phyloP scores from a whole-genome alignment of 1,284 basidiomycete genomes.

The Ceratobasidium sp. region DNA sequence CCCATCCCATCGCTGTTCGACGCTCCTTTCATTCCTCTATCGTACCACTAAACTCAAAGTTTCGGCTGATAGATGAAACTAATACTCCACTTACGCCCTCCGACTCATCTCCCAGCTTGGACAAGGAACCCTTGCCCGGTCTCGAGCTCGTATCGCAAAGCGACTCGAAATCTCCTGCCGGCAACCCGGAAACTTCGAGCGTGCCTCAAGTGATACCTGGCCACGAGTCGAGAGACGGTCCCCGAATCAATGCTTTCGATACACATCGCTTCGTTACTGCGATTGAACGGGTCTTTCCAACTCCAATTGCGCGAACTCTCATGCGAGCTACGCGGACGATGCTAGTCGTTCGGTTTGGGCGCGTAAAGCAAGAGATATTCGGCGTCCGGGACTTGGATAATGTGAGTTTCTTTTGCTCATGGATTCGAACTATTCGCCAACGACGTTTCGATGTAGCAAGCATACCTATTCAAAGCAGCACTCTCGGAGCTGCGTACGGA shows the following conservation, averaged over 20 bases:
- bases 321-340: slow-evolving; percentile 88
- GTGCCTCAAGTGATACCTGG: neutral
- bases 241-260: slow-evolving; percentile 42
- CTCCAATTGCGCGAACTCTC: slow-evolving; percentile 71
- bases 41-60: slow-evolving; percentile 5
- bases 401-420: slow-evolving; percentile 57
- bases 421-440: neutral
- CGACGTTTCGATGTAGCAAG: slow-evolving; percentile 66
- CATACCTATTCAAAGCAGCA: slow-evolving; percentile 94
- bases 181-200: neutral
- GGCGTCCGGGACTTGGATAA: slow-evolving; percentile 89
- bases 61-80: slow-evolving; percentile 9
- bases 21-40: slow-evolving; percentile 9
- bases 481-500: slow-evolving; percentile 91
- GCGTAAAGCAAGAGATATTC: slow-evolving; percentile 76
- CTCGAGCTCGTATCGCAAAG: slow-evolving; percentile 20
- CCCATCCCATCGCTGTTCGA: slow-evolving; percentile 1
- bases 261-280: slow-evolving; percentile 63
- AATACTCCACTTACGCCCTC: neutral
- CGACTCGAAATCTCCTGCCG: slow-evolving; percentile 2
- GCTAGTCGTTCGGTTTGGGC: slow-evolving; percentile 77
- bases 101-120: neutral
- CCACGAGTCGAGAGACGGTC: slow-evolving; percentile 6
- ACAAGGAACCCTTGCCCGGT: neutral
- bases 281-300: slow-evolving; percentile 73